Evolutionary conservation across 2,329 filamentous ascomycete species (phyloP), one percentile per base, ranked within the genome.

Genomic region (Neonectria hederae): DNA sequence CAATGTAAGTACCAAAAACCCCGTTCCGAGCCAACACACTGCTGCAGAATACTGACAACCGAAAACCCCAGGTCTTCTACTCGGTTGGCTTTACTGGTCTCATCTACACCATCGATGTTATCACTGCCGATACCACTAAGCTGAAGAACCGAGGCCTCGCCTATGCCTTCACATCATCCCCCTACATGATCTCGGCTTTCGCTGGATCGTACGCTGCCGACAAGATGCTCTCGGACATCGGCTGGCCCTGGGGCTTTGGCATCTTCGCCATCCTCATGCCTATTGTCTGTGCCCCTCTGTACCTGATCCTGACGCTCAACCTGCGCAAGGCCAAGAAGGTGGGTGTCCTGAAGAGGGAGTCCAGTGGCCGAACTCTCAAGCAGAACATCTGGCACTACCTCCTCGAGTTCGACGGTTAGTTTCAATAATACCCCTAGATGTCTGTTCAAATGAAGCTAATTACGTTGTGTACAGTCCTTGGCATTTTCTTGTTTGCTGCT

Each of bases 181-280:
- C 81, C 0, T 81, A 79, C 67, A 76, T 83, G 71, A 87, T 79
- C 45, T 82, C 79, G 0, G 76, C 79, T 0, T 81, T 79, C 65
- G 76, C 76, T 13, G 59, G 63, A 4, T 57, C 57, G 5, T 54
- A 62, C n/a, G 63, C 63, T 19, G 45, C 63, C 26, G 58, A 65
- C 13, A 51, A 46, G 11, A 62, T 65, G 38, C 49, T 65, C n/a
- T 24, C 42, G 2, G 62, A 67, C 45, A 52, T 67, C 22, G 56
- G 46, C 38, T 62, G 62, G 58, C 38, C 45, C n/a, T 62, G 65
- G 58, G 65, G 62, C 17, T 91, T 87, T 71, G 89, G 87, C 54
- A 82, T 83, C 65, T 92, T 89, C 77, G 82, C 85, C 43, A 88
- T 92, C 69, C 83, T 91, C 62, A 78, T 87, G 9, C 89, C 89